These are phyloP conservation scores for Closterium sp. DNA, from an alignment of 139 green algal genomes.

Conservation along the genomic window DNA sequence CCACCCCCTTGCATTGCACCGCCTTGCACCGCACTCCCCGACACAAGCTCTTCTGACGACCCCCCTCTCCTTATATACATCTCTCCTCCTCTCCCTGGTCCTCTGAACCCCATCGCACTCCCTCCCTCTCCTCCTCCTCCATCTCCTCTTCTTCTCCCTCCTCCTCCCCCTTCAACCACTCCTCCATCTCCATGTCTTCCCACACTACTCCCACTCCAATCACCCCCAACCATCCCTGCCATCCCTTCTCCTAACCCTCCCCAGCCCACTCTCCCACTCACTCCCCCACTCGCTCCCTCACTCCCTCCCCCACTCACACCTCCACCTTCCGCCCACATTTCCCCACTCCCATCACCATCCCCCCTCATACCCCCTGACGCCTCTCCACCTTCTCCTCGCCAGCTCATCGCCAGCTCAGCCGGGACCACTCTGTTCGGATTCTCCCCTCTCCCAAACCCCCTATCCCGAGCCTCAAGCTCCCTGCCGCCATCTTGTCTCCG, in stretches of 20 bases:
- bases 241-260: not conserved
- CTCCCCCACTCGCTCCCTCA: not conserved
- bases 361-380: slow-evolving; percentile 17
- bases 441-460: not conserved
- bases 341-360: slow-evolving; percentile 24
- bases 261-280: not conserved
- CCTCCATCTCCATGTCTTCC: not conserved
- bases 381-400: not conserved
- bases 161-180: not conserved
- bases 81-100: not conserved
- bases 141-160: not conserved
- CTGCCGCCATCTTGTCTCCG: too few relatives aligned
- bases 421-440: not conserved
- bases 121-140: not conserved
- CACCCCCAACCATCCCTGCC: not conserved
- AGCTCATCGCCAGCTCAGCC: not conserved
- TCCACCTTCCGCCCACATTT: not conserved
- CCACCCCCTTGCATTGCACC: not conserved
- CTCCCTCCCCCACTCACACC: not conserved
- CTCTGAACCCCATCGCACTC: not conserved
- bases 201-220: not conserved
- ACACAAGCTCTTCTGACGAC: not conserved
- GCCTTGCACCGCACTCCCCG: not conserved
- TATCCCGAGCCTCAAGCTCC: not conserved
- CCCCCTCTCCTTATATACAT: not conserved